A percentile compares a stretch with the other conserved stretches of the same genome.
Conservation (phyloP, 164 flowering plant genomes). For the Nymphaea thermarum region DNA sequence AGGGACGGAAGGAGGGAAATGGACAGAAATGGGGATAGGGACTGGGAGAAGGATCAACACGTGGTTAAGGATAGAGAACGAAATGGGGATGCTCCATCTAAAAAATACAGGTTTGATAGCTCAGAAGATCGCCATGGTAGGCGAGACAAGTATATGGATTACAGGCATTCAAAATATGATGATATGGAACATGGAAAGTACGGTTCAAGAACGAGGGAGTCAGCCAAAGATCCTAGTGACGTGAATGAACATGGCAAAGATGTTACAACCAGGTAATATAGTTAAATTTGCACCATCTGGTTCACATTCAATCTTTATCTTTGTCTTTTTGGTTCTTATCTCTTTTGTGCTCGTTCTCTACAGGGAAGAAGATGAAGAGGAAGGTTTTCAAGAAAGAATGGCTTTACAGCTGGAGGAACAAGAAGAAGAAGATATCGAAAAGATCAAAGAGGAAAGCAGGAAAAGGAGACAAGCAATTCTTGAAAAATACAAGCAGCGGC, state of each 20-base stretch:
- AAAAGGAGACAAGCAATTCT: constrained; percentile 74
- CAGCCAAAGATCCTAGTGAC: constrained; percentile 9
- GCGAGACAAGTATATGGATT: constrained; percentile 18
- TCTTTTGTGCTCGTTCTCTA: neutral
- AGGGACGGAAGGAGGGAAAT: neutral
- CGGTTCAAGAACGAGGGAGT: constrained; percentile 16
- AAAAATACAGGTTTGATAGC: constrained; percentile 12
- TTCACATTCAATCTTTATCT: neutral
- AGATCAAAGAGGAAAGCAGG: constrained; percentile 89
- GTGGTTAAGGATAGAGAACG: constrained; percentile 15
- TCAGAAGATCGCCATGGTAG: constrained; percentile 10
- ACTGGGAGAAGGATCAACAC: constrained; percentile 8
- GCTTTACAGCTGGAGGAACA: constrained; percentile 52
- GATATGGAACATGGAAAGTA: constrained; percentile 18
- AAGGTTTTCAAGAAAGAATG: constrained; percentile 49
- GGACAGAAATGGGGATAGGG: constrained; percentile 4
- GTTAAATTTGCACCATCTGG: neutral
- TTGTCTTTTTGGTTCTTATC: neutral
- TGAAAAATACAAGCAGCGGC: constrained; percentile 61
- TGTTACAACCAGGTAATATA: neutral
- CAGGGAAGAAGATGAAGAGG: constrained; percentile 58
- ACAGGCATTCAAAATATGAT: constrained; percentile 23
- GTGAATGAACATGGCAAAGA: constrained; percentile 9
- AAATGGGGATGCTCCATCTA: constrained; percentile 17
- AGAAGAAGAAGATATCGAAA: constrained; percentile 83